Conservation (phyloP, 1,139 yeast species). For the Fermentozyma sake region DNA sequence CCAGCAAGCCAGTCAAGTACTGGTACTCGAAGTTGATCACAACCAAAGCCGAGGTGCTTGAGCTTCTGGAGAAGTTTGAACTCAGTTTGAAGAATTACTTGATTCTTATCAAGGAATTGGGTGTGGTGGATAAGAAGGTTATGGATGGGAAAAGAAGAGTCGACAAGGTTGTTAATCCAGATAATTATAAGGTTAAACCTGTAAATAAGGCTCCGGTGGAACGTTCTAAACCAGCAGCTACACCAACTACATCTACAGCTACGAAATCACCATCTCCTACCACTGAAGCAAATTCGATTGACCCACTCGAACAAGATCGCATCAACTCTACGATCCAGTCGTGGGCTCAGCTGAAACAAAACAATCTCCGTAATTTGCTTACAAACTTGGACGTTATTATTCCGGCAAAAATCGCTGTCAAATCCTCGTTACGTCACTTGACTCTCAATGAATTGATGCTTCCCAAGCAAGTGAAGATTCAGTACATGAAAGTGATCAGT, state of each 20-base stretch:
- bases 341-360: constrained; percentile 19
- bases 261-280: constrained; percentile 2
- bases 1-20: constrained; percentile 56
- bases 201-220: no score
- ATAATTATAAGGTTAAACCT: constrained; percentile 12
- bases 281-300: constrained; percentile 8
- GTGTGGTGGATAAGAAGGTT: constrained; percentile 57
- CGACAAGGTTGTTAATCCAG: constrained; percentile 56
- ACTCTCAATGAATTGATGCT: constrained; percentile 72
- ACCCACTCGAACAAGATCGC: constrained; percentile 11
- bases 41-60: constrained; percentile 80
- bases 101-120: constrained; percentile 54
- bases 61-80: constrained; percentile 65
- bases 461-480: constrained; percentile 85
- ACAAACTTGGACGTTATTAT: constrained; percentile 18
- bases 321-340: constrained; percentile 10
- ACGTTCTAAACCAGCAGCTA: constrained; percentile 15
- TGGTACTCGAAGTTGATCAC: constrained; percentile 70
- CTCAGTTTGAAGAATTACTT: constrained; percentile 63
- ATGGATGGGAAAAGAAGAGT: constrained; percentile 86
- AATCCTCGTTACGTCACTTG: constrained; percentile 14
- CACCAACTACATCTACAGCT: constrained; percentile 18
- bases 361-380: constrained; percentile 18
- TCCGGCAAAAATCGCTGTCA: constrained; percentile 14
- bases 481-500: constrained; percentile 89